These are phyloP conservation scores for Beauveria australis DNA, from an alignment of 2,329 filamentous ascomycete species.

Conservation along the genomic window DNA sequence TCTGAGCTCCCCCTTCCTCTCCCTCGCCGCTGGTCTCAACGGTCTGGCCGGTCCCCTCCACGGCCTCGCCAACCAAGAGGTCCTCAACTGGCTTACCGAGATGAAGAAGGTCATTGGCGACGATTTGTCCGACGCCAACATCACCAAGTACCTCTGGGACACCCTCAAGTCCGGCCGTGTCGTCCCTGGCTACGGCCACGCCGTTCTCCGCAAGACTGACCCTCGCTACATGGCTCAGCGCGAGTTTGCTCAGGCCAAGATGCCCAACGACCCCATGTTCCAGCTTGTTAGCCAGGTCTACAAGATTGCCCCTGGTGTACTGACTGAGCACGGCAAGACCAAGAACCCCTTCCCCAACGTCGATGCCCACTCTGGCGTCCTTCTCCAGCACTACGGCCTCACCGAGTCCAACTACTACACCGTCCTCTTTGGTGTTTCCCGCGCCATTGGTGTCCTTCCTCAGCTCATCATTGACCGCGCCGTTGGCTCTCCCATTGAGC, in stretches of 20 bases:
- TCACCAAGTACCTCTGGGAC: slow-evolving; percentile 98
- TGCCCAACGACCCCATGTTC: slow-evolving; percentile 98
- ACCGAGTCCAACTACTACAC: slow-evolving; percentile 99
- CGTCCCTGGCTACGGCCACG: slow-evolving; percentile 96
- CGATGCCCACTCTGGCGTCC: slow-evolving; percentile 96
- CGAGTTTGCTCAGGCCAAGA: slow-evolving; percentile 83
- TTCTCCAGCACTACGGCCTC: slow-evolving; percentile 98
- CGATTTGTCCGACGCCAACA: slow-evolving; percentile 91
- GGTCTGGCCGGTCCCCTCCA: slow-evolving; percentile 97
- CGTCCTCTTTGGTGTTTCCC: slow-evolving; percentile 96
- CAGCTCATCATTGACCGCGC: slow-evolving; percentile 99
- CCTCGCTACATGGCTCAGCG: slow-evolving; percentile 98
- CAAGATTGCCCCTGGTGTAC: slow-evolving; percentile 96
- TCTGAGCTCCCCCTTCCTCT: slow-evolving; percentile 95
- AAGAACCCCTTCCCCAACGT: slow-evolving; percentile 99
- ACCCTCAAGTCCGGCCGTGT: slow-evolving; percentile 94
- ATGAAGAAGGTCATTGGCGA: slow-evolving; percentile 95
- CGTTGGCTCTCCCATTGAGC: slow-evolving; percentile 92
- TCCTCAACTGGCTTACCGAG: slow-evolving; percentile 97
- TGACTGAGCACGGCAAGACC: slow-evolving; percentile 99
- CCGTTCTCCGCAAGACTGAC: slow-evolving; percentile 98
- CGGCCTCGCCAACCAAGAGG: slow-evolving; percentile 99
- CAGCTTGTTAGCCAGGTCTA: slow-evolving; percentile 99
- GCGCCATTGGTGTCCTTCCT: slow-evolving; percentile 95
- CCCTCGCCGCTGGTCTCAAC: slow-evolving; percentile 91